A percentile compares a stretch with the other conserved stretches of the same genome.
These are phyloP conservation scores for Pascua guehoae DNA, from an alignment of 1,284 basidiomycete genomes.

Conservation along the genomic window DNA sequence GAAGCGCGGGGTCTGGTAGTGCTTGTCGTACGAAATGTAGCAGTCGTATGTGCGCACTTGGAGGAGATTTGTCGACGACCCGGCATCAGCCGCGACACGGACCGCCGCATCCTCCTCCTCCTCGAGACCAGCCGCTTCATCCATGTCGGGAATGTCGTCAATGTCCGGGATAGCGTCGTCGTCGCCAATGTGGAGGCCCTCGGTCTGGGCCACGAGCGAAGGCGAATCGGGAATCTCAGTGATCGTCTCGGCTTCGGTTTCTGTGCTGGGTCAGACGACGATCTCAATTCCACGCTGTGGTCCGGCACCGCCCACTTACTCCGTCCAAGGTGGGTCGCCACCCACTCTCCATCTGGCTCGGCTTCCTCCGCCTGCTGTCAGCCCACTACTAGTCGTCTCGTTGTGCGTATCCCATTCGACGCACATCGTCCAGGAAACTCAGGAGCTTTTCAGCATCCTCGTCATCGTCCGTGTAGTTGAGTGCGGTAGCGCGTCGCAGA, in stretches of 20 bases:
- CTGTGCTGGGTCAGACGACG: neutral
- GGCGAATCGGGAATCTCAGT: constrained; percentile 44
- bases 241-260: constrained; percentile 33
- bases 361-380: constrained; percentile 42
- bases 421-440: constrained; percentile 50
- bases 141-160: constrained; percentile 91
- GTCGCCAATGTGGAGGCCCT: constrained; percentile 48
- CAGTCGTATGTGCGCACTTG: constrained; percentile 98
- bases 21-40: constrained; percentile 98
- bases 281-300: too few species aligned
- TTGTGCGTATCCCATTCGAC: constrained; percentile 2
- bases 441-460: constrained; percentile 89
- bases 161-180: constrained; percentile 67
- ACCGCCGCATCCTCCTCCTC: constrained; percentile 63
- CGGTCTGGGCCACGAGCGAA: constrained; percentile 38
- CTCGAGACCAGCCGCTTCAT: constrained; percentile 67
- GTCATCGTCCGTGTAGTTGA: constrained; percentile 90
- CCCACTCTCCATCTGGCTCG: constrained; percentile 51
- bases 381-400: neutral
- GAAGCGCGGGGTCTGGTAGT: constrained; percentile 92
- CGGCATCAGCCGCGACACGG: neutral
- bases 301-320: constrained; percentile 23
- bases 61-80: constrained; percentile 63
- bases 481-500: constrained; percentile 79
- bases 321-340: constrained; percentile 51